A percentile compares a stretch with the other conserved stretches of the same genome.
phyloP scores from a whole-genome alignment of 2,329 filamentous ascomycete species.

The Penicillium sp. region DNA sequence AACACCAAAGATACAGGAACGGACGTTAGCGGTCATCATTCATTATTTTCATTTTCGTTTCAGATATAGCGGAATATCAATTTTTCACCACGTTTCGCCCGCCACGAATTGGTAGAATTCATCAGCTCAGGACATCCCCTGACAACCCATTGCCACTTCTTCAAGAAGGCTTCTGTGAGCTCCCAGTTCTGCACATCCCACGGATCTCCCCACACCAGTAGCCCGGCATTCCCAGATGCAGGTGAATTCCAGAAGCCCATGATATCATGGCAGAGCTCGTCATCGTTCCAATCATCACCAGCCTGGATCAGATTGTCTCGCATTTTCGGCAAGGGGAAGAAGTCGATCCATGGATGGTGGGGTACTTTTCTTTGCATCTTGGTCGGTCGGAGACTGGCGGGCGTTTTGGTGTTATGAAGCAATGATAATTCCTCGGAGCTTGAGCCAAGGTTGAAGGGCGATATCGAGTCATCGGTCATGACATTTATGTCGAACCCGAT shows the following conservation, averaged over 20 bases:
- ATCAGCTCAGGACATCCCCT: constrained; percentile 25
- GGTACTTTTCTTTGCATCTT: constrained; percentile 31
- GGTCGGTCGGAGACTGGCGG: constrained; percentile 35
- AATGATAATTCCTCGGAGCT: neutral
- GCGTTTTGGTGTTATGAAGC: constrained; percentile 16
- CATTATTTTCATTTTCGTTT: constrained; percentile 1
- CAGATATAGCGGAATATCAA: constrained; percentile 27
- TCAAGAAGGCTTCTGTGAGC: constrained; percentile 42
- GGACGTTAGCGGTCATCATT: neutral
- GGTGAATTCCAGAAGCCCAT: constrained; percentile 30
- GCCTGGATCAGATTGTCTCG: constrained; percentile 40
- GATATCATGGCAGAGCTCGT: constrained; percentile 37
- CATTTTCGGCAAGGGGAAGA: constrained; percentile 32
- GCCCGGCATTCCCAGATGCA: constrained; percentile 20
- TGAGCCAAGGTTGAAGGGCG: constrained; percentile 20
- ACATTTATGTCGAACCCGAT: constrained; percentile 24
- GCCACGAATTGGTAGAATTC: constrained; percentile 26
- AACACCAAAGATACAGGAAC: neutral
- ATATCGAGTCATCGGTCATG: constrained; percentile 29
- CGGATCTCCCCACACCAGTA: constrained; percentile 50
- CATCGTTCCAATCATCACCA: constrained; percentile 31
- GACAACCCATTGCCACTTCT: constrained; percentile 42
- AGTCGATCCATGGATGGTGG: constrained; percentile 42
- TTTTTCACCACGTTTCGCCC: constrained; percentile 22
- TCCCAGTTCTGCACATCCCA: constrained; percentile 48